Conservation (phyloP, 2,329 filamentous ascomycete species). For the Aspergillus persii region DNA sequence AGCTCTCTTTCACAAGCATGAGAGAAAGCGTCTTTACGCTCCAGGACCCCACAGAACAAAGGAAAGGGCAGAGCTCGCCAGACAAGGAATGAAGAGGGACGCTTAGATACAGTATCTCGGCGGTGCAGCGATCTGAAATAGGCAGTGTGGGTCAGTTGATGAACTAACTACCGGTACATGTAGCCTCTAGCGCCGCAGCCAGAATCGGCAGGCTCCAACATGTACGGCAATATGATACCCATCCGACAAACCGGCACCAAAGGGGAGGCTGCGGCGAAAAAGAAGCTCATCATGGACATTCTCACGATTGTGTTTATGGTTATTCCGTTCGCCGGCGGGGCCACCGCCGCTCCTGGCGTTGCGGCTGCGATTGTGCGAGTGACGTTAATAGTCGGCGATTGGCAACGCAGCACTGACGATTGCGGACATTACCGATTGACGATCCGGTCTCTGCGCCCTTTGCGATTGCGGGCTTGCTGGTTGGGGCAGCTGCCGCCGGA, state of each 20-base stretch:
- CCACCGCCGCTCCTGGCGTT: background rate
- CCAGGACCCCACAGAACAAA: too few species aligned
- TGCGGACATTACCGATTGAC: background rate
- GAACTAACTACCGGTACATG: too few species aligned
- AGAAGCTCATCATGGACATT: slow-evolving; percentile 2
- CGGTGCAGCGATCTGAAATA: too few species aligned
- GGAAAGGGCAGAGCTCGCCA: too few species aligned
- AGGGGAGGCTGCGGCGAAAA: background rate
- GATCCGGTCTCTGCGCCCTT: slow-evolving; percentile 5
- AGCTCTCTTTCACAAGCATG: too few species aligned
- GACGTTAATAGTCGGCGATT: background rate
- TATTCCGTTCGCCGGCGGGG: slow-evolving; percentile 5
- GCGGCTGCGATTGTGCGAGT: background rate
- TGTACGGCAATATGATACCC: too few species aligned
- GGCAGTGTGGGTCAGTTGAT: too few species aligned
- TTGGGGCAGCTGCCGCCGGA: background rate
- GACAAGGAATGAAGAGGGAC: too few species aligned
- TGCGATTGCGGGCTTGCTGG: background rate
- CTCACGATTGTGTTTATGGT: slow-evolving; percentile 1
- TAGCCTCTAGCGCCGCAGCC: too few species aligned
- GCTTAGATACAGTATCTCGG: too few species aligned
- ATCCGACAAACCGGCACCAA: background rate
- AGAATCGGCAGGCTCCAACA: too few species aligned
- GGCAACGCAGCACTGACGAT: background rate
- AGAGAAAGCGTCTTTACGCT: too few species aligned